Evolutionary conservation across 768 basidiomycete genomes (phyloP), one percentile per base, ranked within the genome.

Genomic region (Tylopilus plumbeoviolaceoides): DNA sequence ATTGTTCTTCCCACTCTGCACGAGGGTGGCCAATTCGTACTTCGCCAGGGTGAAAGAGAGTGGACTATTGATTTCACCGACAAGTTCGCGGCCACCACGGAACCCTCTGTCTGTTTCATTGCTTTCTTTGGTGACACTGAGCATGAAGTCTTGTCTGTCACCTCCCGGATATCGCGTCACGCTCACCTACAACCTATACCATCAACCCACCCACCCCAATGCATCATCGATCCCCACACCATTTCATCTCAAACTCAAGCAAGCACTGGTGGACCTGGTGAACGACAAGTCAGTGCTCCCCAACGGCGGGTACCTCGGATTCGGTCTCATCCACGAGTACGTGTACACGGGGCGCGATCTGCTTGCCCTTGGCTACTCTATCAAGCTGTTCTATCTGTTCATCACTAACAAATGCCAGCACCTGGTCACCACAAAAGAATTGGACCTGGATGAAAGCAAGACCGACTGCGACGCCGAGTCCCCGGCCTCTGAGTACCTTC

Each of bases 81-180:
- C 23, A 30, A 47, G 18, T 39, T 59, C 11, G 45, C 51, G 0
- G 23, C 45, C 0, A 23, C 51, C 9, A 39, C 30, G 5, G 42
- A 42, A 23, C 59, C 57, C 1, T 50, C 48, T 3, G 45, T 74
- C 7, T 70, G 66, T 8, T 80, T 74, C 61, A 59, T 68, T n/a
- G 73, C 76, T 5, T 77, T 80, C 44, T 58, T 65, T 59, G 65
- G 72, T 35, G 78, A 78, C 50, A 63, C 76, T 53, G 72, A 76
- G 50, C 76, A 78, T 55, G 76, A 79, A 47, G 75, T 79, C 45
- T 41, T 66, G n/a, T 68, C 65, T 1, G 74, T 79, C 46, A 65
- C 44, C 3, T 68, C 72, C n/a, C 0, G 78, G 80, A 1, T 61
- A 72, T 35, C 72, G 79, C 2, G 67, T 79, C 31, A 79, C 74